Percentiles rank a stretch among this genome's conserved stretches.
Conservation (phyloP, 257 asterid species). For the Cinchona pubescens region DNA sequence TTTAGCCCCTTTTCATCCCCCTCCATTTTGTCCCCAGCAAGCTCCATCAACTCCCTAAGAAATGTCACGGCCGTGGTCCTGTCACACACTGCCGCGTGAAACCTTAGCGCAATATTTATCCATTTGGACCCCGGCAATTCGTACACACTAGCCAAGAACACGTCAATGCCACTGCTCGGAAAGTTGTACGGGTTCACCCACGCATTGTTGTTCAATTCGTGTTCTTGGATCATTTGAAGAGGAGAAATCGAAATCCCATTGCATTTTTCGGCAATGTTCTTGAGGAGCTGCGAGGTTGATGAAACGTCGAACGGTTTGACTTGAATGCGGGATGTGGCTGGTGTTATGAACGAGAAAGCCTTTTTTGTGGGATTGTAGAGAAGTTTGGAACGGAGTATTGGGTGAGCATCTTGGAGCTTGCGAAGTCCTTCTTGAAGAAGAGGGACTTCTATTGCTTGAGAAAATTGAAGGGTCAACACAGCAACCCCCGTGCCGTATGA, state of each 20-base stretch:
- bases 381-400: constrained; percentile 51
- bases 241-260: constrained; percentile 25
- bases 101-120: constrained; percentile 40
- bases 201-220: constrained; percentile 41
- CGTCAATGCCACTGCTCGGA: constrained; percentile 45
- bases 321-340: constrained; percentile 23
- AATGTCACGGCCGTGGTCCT: constrained; percentile 61
- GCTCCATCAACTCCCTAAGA: constrained; percentile 61
- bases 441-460: constrained; percentile 23
- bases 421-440: constrained; percentile 27
- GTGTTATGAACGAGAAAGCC: constrained; percentile 36
- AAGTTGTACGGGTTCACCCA: constrained; percentile 50
- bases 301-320: constrained; percentile 26
- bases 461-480: constrained; percentile 40
- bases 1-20: background rate
- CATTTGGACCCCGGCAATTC: constrained; percentile 28
- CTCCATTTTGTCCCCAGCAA: constrained; percentile 18
- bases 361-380: constrained; percentile 45
- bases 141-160: constrained; percentile 34
- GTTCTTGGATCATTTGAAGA: constrained; percentile 43
- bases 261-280: background rate
- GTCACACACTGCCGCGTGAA: constrained; percentile 65
- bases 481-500: constrained; percentile 68
- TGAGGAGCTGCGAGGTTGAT: constrained; percentile 34
- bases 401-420: constrained; percentile 44